Evolutionary conservation across 768 basidiomycete genomes (phyloP).

Genomic region (Suillus alpinus): DNA sequence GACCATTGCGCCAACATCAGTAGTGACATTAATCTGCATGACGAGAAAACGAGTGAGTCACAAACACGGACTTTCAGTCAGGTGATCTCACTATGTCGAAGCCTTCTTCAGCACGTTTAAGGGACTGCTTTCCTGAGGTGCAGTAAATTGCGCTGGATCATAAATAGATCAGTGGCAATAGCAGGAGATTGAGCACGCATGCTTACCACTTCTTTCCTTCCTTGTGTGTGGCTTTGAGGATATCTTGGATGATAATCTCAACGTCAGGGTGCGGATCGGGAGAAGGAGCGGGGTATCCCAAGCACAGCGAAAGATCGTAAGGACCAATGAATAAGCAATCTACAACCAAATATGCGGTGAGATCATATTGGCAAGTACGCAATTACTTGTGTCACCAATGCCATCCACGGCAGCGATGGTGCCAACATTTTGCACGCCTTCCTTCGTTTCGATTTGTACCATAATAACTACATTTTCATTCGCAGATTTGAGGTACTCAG

Average conservation of each 20-base stretch:
- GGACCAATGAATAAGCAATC: conserved; percentile 64
- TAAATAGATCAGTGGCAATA: neutral
- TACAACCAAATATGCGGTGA: conserved; percentile 12
- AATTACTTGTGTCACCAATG: conserved; percentile 38
- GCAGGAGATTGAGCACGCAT: neutral
- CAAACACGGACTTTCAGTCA: conserved; percentile 13
- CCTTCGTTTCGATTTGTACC: conserved; percentile 66
- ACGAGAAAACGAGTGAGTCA: neutral
- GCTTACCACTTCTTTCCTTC: conserved; percentile 65
- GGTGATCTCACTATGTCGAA: conserved; percentile 48
- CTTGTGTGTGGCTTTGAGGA: conserved; percentile 47
- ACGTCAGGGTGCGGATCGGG: conserved; percentile 66
- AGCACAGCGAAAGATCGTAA: conserved; percentile 62
- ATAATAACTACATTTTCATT: conserved; percentile 55
- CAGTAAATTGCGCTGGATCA: conserved; percentile 46
- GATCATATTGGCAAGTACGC: neutral
- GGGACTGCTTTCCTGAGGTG: conserved; percentile 41
- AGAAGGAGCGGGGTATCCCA: conserved; percentile 58
- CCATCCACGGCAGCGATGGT: conserved; percentile 62
- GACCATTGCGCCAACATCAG: conserved; percentile 43
- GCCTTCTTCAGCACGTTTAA: conserved; percentile 44
- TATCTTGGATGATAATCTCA: conserved; percentile 55
- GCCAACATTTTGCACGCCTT: conserved; percentile 56
- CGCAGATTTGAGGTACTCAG: conserved; percentile 53
- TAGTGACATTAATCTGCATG: conserved; percentile 47